phyloP scores from a whole-genome alignment of 2,329 filamentous ascomycete species.

The Hypomyces rosellus region DNA sequence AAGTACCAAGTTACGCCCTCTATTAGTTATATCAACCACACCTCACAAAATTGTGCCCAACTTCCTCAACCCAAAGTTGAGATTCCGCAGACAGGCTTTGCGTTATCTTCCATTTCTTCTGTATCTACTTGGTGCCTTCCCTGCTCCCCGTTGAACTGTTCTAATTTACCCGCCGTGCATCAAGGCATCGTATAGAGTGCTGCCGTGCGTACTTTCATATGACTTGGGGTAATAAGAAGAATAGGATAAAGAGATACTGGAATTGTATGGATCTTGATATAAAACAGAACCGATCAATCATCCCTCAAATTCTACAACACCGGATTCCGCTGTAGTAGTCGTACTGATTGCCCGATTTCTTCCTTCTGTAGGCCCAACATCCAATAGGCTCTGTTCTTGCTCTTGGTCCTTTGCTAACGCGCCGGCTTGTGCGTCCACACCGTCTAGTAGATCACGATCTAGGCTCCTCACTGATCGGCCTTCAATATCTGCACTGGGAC shows the following conservation, averaged over 20 bases:
- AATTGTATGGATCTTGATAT: too few relatives aligned
- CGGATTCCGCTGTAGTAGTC: conserved; percentile 25
- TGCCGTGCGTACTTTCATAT: too few relatives aligned
- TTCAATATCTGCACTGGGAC: conserved; percentile 48
- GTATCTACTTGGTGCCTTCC: too few relatives aligned
- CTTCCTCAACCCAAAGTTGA: too few relatives aligned
- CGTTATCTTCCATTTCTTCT: not conserved
- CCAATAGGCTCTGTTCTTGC: conserved; percentile 28
- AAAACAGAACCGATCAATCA: conserved; percentile 15
- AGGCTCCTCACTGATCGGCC: conserved; percentile 58
- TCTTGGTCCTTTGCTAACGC: conserved; percentile 30
- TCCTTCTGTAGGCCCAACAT: conserved; percentile 23
- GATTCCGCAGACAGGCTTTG: not conserved
- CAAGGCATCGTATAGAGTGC: too few relatives aligned
- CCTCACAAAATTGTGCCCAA: too few relatives aligned
- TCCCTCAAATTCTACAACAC: conserved; percentile 39
- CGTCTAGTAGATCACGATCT: conserved; percentile 66
- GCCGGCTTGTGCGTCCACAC: conserved; percentile 64
- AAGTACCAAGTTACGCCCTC: too few relatives aligned
- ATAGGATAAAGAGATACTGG: not conserved
- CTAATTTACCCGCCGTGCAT: too few relatives aligned
- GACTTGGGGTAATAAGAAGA: too few relatives aligned
- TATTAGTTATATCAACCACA: too few relatives aligned
- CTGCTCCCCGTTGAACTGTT: too few relatives aligned
- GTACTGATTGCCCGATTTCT: conserved; percentile 21